Percentiles rank a stretch among this genome's conserved stretches.
These are phyloP conservation scores for Cryptosporidium canis DNA, from an alignment of 169 alveolate genomes.

Conservation along the genomic window DNA sequence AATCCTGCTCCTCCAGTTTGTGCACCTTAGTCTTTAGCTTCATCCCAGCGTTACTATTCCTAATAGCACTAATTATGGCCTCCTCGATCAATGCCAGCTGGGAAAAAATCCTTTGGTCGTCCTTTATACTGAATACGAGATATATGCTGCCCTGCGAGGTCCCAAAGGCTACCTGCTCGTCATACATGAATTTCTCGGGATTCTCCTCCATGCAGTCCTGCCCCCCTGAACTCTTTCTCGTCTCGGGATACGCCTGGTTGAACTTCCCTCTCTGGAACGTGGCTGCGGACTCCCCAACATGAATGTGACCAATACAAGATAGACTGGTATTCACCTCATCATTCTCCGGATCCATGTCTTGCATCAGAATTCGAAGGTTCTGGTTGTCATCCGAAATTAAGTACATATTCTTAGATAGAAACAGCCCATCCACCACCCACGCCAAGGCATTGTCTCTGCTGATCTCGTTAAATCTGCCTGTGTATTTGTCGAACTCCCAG, in stretches of 20 bases:
- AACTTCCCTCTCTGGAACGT: conserved; percentile 50
- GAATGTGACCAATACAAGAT: conserved; percentile 57
- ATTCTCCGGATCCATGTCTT: conserved; percentile 25
- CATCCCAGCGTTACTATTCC: background rate
- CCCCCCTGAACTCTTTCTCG: conserved; percentile 9
- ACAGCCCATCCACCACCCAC: conserved; percentile 63
- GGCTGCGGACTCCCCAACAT: conserved; percentile 56
- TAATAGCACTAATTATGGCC: conserved; percentile 38
- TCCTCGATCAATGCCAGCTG: conserved; percentile 51
- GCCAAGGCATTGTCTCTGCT: conserved; percentile 55
- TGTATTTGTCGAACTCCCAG: conserved; percentile 52
- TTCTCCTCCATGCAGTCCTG: conserved; percentile 14
- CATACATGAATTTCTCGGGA: conserved; percentile 2
- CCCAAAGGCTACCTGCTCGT: conserved; percentile 57
- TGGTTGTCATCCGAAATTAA: conserved; percentile 54
- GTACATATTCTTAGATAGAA: conserved; percentile 32
- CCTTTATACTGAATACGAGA: conserved; percentile 28
- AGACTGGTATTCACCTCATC: conserved; percentile 44
- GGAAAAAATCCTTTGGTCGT: conserved; percentile 4
- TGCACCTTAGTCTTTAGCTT: background rate
- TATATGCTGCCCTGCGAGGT: conserved; percentile 48
- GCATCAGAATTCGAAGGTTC: conserved; percentile 44
- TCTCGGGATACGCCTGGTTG: conserved; percentile 37
- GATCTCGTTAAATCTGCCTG: conserved; percentile 45
- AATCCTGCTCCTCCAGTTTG: background rate